These are phyloP conservation scores for Uromyces viciae-fabae DNA, from an alignment of 1,284 basidiomycete species.

Conservation along the genomic window DNA sequence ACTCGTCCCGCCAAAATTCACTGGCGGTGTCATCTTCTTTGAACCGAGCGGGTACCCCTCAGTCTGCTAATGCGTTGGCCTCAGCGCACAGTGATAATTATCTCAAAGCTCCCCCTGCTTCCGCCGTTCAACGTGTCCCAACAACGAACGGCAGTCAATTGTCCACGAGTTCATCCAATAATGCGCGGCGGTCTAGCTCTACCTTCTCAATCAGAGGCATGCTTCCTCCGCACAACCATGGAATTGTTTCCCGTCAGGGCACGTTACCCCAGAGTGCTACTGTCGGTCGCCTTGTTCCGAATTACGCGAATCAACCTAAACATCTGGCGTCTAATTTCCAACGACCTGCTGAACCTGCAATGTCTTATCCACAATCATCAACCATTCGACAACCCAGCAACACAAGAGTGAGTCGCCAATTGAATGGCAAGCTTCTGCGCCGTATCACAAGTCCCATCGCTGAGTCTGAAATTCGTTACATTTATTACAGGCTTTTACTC, in stretches of 20 bases:
- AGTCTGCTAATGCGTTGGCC: not conserved
- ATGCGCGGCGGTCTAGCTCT: not conserved
- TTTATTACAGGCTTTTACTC: no score
- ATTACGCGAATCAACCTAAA: not conserved
- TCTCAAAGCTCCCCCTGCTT: not conserved
- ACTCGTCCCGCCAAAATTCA: not conserved
- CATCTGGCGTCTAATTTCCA: not conserved
- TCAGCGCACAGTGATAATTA: no score
- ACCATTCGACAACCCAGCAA: no score
- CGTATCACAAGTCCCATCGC: no score
- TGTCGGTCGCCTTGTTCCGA: not conserved
- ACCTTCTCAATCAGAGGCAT: not conserved
- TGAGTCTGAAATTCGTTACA: no score
- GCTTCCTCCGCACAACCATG: not conserved
- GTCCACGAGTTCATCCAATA: not conserved
- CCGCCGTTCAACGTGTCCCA: not conserved
- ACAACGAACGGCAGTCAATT: not conserved
- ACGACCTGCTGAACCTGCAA: constrained; percentile 13
- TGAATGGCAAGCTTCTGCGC: no score
- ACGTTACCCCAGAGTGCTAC: not conserved
- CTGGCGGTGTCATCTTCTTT: not conserved
- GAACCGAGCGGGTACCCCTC: not conserved
- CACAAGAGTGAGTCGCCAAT: no score
- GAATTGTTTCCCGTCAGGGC: not conserved
- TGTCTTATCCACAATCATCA: no score